Evolutionary conservation across 1,139 yeast genomes (phyloP), one percentile per base, ranked within the genome.

Genomic region (Arxiozyma telluris): DNA sequence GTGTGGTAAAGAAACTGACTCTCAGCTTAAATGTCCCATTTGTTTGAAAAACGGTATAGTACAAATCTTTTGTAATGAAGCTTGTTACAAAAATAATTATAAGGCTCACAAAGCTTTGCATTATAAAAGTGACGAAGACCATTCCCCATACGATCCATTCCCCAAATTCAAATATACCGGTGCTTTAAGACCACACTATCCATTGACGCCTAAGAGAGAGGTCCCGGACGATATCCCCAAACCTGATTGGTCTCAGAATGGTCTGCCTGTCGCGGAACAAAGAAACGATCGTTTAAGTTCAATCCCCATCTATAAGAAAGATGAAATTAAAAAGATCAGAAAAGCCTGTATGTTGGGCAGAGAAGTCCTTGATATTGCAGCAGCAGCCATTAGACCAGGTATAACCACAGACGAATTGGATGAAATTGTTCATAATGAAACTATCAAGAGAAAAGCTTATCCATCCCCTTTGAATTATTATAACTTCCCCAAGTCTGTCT

Each of bases 391-490:
- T 49, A 79, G 75, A 61, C 96, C 96, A 0, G 98, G 98, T 44
- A 74, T 89, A 57, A 91, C 98, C 52, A 93, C 99, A 44, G 98
- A 94, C 66, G 95, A 87, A 68, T 75, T 94, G 55, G 98, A 94
- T 69, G 83, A 77, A 50, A 79, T 91, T 60, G 89, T 89, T 51
- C 98, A 93, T 68, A 79, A 80, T 54, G 98, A 91, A 64, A 87
- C 96, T 61, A 75, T 91, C 67, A 89, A 88, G 70, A 80, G 97
- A 70, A 83, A 86, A 62, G 90, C 93, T 6, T 94, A 94, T 68
- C 99, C 99, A 27, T 88, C 96, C 18, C 96, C 99, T 4, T 76
- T 93, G 59, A 94, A 94, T 74, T 94, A 94, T 73, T 93, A 86
- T 74, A 87, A 89, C 71, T 94, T 83, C 74, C 98, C 98, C 44